These are phyloP conservation scores for Melaleuca alternifolia DNA, from an alignment of 345 rosid genomes.

Conservation along the genomic window DNA sequence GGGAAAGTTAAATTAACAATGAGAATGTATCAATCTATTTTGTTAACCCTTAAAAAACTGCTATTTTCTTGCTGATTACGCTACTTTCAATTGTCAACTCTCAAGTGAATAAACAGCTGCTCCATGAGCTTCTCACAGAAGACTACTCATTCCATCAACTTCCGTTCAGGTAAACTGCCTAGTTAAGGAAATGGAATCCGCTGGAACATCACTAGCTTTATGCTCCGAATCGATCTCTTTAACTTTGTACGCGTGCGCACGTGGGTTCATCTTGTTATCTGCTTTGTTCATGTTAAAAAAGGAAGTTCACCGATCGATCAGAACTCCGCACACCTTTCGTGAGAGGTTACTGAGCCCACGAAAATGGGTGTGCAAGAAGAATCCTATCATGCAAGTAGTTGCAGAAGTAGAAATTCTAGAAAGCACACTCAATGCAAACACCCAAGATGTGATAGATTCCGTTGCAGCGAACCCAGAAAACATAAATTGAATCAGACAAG, in stretches of 20 bases:
- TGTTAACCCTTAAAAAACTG: background rate
- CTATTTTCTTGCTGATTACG: background rate
- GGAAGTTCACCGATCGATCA: background rate
- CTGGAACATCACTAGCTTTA: background rate
- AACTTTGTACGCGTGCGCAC: background rate
- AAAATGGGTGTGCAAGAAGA: background rate
- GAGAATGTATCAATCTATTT: background rate
- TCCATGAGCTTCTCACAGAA: background rate
- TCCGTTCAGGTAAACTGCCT: rapidly evolving
- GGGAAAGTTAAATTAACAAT: background rate
- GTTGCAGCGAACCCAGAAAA: background rate
- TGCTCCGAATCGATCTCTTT: background rate
- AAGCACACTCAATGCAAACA: rapidly evolving
- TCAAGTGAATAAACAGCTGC: background rate
- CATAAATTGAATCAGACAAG: background rate
- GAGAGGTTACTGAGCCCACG: background rate
- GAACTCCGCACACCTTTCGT: background rate
- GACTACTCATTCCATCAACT: background rate
- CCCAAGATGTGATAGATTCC: rapidly evolving
- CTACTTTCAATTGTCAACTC: background rate
- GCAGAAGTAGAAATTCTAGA: background rate
- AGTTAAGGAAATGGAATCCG: background rate
- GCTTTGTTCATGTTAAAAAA: background rate
- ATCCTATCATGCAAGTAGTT: background rate
- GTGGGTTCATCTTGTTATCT: background rate